These are phyloP conservation scores for Verruconis gallopava DNA, from an alignment of 2,329 filamentous ascomycete genomes.

Conservation along the genomic window DNA sequence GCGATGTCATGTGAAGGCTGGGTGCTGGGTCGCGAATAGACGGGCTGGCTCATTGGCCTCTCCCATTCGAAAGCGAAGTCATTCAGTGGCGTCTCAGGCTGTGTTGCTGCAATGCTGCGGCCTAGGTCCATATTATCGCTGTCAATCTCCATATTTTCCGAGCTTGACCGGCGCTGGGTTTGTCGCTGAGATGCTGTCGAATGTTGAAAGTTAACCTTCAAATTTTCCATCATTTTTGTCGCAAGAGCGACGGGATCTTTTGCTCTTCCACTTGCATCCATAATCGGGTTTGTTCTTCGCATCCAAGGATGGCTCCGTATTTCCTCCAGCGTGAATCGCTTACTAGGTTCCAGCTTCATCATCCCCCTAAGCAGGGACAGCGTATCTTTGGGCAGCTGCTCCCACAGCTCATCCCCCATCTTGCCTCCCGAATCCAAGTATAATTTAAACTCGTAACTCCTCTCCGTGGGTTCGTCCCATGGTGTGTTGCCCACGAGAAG, in stretches of 20 bases:
- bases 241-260: slow-evolving; percentile 72
- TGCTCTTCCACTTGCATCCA: slow-evolving; percentile 60
- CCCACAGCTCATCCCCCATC: slow-evolving; percentile 77
- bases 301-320: slow-evolving; percentile 93
- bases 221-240: slow-evolving; percentile 86
- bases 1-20: slow-evolving; percentile 25
- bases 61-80: slow-evolving; percentile 84
- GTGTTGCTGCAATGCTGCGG: slow-evolving; percentile 59
- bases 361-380: slow-evolving; percentile 81
- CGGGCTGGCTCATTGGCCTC: slow-evolving; percentile 50
- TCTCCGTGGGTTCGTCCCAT: slow-evolving; percentile 81
- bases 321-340: slow-evolving; percentile 73
- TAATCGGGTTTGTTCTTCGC: slow-evolving; percentile 65
- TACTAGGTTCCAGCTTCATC: slow-evolving; percentile 65
- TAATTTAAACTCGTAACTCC: slow-evolving; percentile 84
- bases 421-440: slow-evolving; percentile 70
- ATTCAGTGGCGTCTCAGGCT: slow-evolving; percentile 64
- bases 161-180: slow-evolving; percentile 26
- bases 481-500: slow-evolving; percentile 91
- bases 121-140: slow-evolving; percentile 24
- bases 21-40: slow-evolving; percentile 25
- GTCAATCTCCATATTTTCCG: slow-evolving; percentile 60
- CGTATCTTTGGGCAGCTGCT: slow-evolving; percentile 57
- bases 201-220: slow-evolving; percentile 75
- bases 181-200: slow-evolving; percentile 36